A percentile compares a stretch with the other conserved stretches of the same genome.
phyloP scores from a whole-genome alignment of 768 basidiomycete species.

The Panus rudis region DNA sequence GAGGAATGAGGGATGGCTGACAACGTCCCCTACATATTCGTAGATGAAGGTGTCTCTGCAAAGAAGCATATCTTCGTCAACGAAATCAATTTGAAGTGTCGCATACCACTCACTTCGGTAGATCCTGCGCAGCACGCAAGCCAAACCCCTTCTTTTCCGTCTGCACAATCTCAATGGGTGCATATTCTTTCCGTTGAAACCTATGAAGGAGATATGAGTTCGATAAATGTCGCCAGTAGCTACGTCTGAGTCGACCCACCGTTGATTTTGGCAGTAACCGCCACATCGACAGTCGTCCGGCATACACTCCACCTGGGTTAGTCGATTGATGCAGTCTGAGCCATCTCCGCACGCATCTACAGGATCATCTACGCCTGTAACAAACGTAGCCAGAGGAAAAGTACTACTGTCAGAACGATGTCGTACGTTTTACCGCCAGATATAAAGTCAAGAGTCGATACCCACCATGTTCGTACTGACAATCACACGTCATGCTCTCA shows the following conservation, averaged over 20 bases:
- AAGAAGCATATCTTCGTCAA: constrained; percentile 1
- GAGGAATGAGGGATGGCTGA: constrained; percentile 78
- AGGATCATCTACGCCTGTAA: constrained; percentile 49
- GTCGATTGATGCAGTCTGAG: constrained; percentile 94
- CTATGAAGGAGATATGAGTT: constrained; percentile 33
- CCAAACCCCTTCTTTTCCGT: constrained; percentile 97
- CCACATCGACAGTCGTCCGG: constrained; percentile 82
- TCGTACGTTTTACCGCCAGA: neutral
- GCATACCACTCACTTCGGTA: constrained; percentile 51
- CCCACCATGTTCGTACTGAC: constrained; percentile 76
- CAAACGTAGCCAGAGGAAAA: constrained; percentile 9
- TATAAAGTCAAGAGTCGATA: constrained; percentile 18
- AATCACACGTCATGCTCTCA: constrained; percentile 96
- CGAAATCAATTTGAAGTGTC: neutral
- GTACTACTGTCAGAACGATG: neutral
- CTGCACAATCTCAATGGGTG: constrained; percentile 80
- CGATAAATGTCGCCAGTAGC: neutral
- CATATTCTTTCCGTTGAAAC: constrained; percentile 83
- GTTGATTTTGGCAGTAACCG: constrained; percentile 82
- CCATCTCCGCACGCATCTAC: constrained; percentile 74
- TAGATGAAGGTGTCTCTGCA: constrained; percentile 87
- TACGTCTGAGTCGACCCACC: constrained; percentile 41
- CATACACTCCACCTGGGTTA: constrained; percentile 97
- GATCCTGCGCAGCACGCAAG: constrained; percentile 64
- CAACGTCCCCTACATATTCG: constrained; percentile 97